These are phyloP conservation scores for Saccharomyces jurei DNA, from an alignment of 805 yeast genomes.

Conservation along the genomic window DNA sequence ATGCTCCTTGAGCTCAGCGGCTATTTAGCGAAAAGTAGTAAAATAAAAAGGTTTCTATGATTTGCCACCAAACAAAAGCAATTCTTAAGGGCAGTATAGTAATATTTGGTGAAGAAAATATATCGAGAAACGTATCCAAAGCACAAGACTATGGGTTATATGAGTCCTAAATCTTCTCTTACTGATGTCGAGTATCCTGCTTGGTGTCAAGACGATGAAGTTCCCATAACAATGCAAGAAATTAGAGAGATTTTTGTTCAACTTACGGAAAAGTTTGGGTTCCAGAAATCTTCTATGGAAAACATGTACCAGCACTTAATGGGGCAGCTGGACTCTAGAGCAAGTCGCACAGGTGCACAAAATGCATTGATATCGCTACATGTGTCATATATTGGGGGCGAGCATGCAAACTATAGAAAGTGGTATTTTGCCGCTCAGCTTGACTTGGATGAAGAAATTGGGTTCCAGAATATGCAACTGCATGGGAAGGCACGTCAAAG, in stretches of 20 bases:
- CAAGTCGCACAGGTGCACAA: slow-evolving; percentile 66
- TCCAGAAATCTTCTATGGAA: slow-evolving; percentile 67
- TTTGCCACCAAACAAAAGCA: background rate
- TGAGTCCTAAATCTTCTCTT: slow-evolving; percentile 8
- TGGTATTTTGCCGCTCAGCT: slow-evolving; percentile 89
- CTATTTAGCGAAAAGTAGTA: background rate
- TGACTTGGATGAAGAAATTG: slow-evolving; percentile 63
- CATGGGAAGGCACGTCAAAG: slow-evolving; percentile 38
- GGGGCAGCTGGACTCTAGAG: slow-evolving; percentile 76
- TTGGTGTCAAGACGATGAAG: slow-evolving; percentile 39
- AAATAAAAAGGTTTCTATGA: background rate
- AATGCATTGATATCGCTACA: slow-evolving; percentile 71
- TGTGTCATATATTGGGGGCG: slow-evolving; percentile 90
- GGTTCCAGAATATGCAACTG: slow-evolving; percentile 48
- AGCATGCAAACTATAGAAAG: slow-evolving; percentile 73
- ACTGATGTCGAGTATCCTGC: slow-evolving; percentile 28
- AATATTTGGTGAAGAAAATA: background rate
- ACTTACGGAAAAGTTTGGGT: slow-evolving; percentile 64
- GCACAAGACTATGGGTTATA: background rate
- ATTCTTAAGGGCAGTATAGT: background rate
- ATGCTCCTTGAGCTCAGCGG: background rate
- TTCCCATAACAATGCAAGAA: slow-evolving; percentile 63
- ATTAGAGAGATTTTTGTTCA: slow-evolving; percentile 54
- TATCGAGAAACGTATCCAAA: background rate
- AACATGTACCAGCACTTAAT: slow-evolving; percentile 79